Base-by-base conservation (phyloP, 2,329 filamentous ascomycete species). In the Elsinoe ampelina region DNA sequence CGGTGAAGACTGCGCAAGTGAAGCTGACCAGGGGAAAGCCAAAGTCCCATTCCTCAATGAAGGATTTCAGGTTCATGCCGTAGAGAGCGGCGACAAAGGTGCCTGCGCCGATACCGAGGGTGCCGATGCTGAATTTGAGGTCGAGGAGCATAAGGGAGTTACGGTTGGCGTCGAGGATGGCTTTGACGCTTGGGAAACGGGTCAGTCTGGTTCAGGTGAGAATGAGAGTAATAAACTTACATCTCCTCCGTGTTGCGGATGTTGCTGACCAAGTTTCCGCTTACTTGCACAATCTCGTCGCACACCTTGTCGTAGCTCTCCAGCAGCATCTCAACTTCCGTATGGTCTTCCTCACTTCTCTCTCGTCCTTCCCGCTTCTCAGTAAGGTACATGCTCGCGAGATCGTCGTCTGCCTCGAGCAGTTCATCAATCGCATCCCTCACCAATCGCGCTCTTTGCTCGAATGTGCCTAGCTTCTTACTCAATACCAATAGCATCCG, bases 181-280 rank as follows among this genome's bases (percentile, higher is more conserved):
- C 93, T 70, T 93, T 95, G 60, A 96, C 89, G 51, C 89, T 95
- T 45, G 47, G 8, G 32, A 38, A 2, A n/a, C n/a, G 12, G 5
- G 17, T 57, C 41, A 54, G n/a, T 55, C 38, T 5, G 30, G 11
- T 15, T 22, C n/a, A 32, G 19, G 15, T 6, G 1, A n/a, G 10
- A n/a, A 36, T 32, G 13, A 26, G 30, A 17, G 10, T 30, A 17
- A 13, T 26, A 36, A 12, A 73, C 86, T 74, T 78, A 95, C 89
- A 98, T 95, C 74, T 98, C 93, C 72, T 98, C 93, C 0, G 93
- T 98, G 72, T 97, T 98, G 64, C 93, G 83, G 69, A 98, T 98
- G 63, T 89, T 90, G 8, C 87, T 92, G 57, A 97, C 91, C 63
- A 97, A 72, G 71, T 95, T 97, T 60, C 89, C 87, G 13, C 90